These are phyloP conservation scores for Suillus hirtellus DNA, from an alignment of 768 basidiomycete species.

Conservation along the genomic window DNA sequence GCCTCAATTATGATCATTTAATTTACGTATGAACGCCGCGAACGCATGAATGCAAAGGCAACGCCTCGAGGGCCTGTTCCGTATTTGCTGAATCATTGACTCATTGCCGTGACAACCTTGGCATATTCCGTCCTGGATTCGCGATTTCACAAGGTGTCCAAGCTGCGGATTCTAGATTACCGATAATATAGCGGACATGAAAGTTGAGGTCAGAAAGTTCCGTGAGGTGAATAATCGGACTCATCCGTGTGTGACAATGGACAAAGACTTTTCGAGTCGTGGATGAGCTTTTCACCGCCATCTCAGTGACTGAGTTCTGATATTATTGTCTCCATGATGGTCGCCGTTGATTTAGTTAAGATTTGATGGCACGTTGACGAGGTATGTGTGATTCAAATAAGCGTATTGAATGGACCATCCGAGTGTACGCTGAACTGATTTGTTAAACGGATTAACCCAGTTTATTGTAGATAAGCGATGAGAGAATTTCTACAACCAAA, in stretches of 20 bases:
- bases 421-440: too few species aligned
- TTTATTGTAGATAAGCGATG: too few species aligned
- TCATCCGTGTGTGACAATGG: neutral
- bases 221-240: neutral
- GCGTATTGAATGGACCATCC: too few species aligned
- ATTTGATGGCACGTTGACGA: neutral
- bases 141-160: neutral
- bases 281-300: neutral
- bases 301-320: neutral
- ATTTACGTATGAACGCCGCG: neutral
- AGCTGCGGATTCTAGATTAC: neutral
- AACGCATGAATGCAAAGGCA: neutral
- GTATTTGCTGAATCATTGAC: neutral
- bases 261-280: neutral
- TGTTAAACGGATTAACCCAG: too few species aligned
- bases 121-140: neutral
- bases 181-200: neutral
- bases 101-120: neutral
- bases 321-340: neutral
- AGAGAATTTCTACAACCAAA: too few species aligned
- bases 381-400: neutral
- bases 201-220: neutral
- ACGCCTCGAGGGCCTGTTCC: neutral
- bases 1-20: neutral
- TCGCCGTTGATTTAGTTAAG: neutral